A percentile compares a stretch with the other conserved stretches of the same genome.
Conservation (phyloP, 1,139 yeast genomes). For the Geotrichum europaeum region DNA sequence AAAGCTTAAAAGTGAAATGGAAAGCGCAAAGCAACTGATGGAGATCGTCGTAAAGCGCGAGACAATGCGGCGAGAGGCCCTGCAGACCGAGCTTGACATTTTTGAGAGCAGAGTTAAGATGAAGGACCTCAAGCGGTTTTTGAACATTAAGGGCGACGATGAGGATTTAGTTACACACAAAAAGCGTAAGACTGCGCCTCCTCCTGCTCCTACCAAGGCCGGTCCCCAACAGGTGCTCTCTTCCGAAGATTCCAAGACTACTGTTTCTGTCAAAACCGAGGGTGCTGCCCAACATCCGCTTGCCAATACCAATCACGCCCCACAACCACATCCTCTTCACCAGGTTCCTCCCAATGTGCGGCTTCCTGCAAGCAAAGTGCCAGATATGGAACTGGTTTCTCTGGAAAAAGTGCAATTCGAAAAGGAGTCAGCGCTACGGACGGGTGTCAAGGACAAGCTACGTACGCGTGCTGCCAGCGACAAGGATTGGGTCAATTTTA, state of each 20-base stretch:
- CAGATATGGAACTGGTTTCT: conserved; percentile 83
- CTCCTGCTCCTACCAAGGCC: not conserved
- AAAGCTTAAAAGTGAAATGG: conserved; percentile 66
- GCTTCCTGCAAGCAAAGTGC: conserved; percentile 83
- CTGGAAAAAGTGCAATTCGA: conserved; percentile 70
- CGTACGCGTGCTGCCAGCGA: conserved; percentile 69
- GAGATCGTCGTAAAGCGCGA: conserved; percentile 73
- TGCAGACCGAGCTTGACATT: conserved; percentile 55
- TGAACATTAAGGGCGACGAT: conserved; percentile 79
- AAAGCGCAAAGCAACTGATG: conserved; percentile 66
- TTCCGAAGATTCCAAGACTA: conserved; percentile 7
- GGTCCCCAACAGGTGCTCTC: not conserved
- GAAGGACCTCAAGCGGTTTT: conserved; percentile 64
- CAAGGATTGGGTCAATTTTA: conserved; percentile 68
- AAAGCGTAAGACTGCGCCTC: conserved; percentile 46
- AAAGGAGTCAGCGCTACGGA: conserved; percentile 70
- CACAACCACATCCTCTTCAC: conserved; percentile 21
- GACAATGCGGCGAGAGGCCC: conserved; percentile 50
- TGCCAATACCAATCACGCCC: conserved; percentile 16
- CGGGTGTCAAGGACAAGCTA: conserved; percentile 78
- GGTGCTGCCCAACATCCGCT: conserved; percentile 19
- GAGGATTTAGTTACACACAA: conserved; percentile 76
- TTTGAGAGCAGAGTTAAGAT: conserved; percentile 68
- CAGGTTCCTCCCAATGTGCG: conserved; percentile 73
- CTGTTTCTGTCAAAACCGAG: conserved; percentile 13